Percentiles rank a stretch among this genome's conserved stretches.
phyloP scores from a whole-genome alignment of 2,329 filamentous ascomycete species.

The Ophiostoma quercus region DNA sequence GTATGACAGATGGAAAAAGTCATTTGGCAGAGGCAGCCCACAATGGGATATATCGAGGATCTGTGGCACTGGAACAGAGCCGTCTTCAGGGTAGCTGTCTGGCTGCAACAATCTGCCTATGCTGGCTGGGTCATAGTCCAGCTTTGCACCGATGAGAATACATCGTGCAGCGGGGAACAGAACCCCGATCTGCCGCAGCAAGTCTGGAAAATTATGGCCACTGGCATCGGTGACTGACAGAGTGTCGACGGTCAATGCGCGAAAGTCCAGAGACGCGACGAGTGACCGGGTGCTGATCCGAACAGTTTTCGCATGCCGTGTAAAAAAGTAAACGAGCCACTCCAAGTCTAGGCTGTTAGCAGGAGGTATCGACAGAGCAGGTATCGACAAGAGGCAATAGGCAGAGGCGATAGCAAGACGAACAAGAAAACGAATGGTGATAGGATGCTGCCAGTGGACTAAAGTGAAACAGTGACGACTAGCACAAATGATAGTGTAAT shows the following conservation, averaged over 20 bases:
- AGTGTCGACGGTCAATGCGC: constrained; percentile 38
- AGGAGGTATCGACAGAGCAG: constrained; percentile 1
- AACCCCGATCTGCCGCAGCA: constrained; percentile 37
- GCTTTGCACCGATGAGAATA: constrained; percentile 46
- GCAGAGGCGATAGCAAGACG: not conserved
- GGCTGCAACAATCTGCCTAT: constrained; percentile 28
- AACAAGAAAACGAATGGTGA: constrained; percentile 15
- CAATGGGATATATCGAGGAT: constrained; percentile 46
- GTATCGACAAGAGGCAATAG: not conserved
- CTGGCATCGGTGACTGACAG: constrained; percentile 39
- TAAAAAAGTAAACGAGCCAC: constrained; percentile 47
- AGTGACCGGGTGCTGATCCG: constrained; percentile 40
- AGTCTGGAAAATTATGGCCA: constrained; percentile 37
- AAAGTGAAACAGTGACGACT: not conserved
- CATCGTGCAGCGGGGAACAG: constrained; percentile 43
- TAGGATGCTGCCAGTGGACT: not conserved
- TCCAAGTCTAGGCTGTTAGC: constrained; percentile 36
- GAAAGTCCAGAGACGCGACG: constrained; percentile 46
- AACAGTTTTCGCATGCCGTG: constrained; percentile 35
- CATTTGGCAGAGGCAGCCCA: constrained; percentile 37
- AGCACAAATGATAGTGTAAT: not conserved
- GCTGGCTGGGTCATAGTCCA: constrained; percentile 41
- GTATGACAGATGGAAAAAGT: constrained; percentile 38
- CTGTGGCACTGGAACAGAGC: constrained; percentile 30
- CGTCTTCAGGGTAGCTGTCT: constrained; percentile 15